These are phyloP conservation scores for Blastosporella zonata DNA, from an alignment of 1,284 basidiomycete species.

Conservation along the genomic window DNA sequence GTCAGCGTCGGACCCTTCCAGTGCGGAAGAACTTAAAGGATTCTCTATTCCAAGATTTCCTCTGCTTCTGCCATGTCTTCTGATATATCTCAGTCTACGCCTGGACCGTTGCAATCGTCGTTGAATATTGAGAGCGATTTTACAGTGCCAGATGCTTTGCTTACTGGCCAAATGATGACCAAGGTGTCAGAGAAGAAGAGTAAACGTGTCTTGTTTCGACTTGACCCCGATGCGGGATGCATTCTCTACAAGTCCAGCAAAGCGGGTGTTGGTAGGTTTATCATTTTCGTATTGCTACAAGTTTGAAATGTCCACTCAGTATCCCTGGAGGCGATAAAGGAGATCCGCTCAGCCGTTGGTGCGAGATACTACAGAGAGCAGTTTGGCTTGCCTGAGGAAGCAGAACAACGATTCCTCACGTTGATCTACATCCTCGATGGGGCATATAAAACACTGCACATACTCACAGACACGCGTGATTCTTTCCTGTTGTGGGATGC, in stretches of 20 bases:
- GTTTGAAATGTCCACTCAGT: conserved; percentile 44
- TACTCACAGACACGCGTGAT: conserved; percentile 75
- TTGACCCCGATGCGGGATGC: conserved; percentile 78
- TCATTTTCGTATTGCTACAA: not conserved
- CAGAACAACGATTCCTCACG: conserved; percentile 73
- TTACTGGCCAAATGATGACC: conserved; percentile 68
- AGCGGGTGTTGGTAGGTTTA: conserved; percentile 64
- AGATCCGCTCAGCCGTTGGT: conserved; percentile 80
- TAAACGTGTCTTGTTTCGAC: conserved; percentile 69
- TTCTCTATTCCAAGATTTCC: too few species aligned
- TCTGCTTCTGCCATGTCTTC: conserved; percentile 1
- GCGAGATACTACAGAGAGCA: conserved; percentile 78
- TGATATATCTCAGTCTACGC: not conserved
- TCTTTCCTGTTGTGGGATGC: conserved; percentile 68
- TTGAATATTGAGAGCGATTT: conserved; percentile 6
- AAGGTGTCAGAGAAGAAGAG: conserved; percentile 88
- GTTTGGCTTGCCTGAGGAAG: conserved; percentile 59
- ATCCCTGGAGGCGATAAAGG: conserved; percentile 87
- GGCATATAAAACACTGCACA: conserved; percentile 90
- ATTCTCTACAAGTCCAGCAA: conserved; percentile 86
- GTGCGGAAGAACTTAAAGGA: too few species aligned
- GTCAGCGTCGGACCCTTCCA: too few species aligned
- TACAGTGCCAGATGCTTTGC: conserved; percentile 18
- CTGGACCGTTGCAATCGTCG: not conserved
- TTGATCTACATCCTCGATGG: conserved; percentile 76